phyloP scores from a whole-genome alignment of 2,329 filamentous ascomycete species.

The Microascus cirrosus region DNA sequence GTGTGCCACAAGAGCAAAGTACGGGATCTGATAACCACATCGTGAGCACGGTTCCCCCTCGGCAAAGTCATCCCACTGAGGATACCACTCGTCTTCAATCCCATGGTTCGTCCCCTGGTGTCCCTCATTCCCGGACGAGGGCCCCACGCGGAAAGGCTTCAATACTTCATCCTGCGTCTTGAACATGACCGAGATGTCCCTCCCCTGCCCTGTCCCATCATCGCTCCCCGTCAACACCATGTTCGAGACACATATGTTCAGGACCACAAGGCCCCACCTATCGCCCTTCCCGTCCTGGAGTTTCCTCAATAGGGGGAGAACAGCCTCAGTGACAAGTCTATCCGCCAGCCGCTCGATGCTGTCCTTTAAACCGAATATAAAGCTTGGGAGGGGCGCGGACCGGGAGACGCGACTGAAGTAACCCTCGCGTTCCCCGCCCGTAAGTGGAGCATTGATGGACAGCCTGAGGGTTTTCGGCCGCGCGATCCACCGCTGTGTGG shows the following conservation, averaged over 20 bases:
- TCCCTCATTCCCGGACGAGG: slow-evolving; percentile 6
- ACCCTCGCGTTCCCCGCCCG: slow-evolving; percentile 32
- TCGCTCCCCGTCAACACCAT: slow-evolving; percentile 53
- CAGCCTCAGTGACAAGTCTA: slow-evolving; percentile 54
- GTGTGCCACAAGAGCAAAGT: slow-evolving; percentile 49
- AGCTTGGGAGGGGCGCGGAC: slow-evolving; percentile 61
- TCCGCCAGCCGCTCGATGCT: slow-evolving; percentile 50
- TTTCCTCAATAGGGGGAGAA: slow-evolving; percentile 63
- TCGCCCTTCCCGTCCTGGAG: slow-evolving; percentile 56
- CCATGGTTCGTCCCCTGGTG: slow-evolving; percentile 15
- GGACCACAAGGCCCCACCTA: slow-evolving; percentile 67
- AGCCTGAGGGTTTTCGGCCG: slow-evolving; percentile 73
- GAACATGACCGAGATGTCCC: slow-evolving; percentile 80
- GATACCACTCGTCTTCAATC: slow-evolving; percentile 10
- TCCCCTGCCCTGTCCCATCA: slow-evolving; percentile 42
- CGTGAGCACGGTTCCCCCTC: slow-evolving; percentile 27
- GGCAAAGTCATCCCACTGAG: slow-evolving; percentile 10
- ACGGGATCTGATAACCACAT: slow-evolving; percentile 42
- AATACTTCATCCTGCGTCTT: slow-evolving; percentile 58
- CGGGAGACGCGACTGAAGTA: slow-evolving; percentile 63
- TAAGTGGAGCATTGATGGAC: slow-evolving; percentile 51
- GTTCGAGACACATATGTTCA: slow-evolving; percentile 83
- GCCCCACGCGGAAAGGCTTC: slow-evolving; percentile 46
- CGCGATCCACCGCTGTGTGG: slow-evolving; percentile 54
- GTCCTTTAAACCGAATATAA: slow-evolving; percentile 56